These are phyloP conservation scores for Geosmithia putterillii DNA, from an alignment of 2,329 filamentous ascomycete species.

Conservation along the genomic window DNA sequence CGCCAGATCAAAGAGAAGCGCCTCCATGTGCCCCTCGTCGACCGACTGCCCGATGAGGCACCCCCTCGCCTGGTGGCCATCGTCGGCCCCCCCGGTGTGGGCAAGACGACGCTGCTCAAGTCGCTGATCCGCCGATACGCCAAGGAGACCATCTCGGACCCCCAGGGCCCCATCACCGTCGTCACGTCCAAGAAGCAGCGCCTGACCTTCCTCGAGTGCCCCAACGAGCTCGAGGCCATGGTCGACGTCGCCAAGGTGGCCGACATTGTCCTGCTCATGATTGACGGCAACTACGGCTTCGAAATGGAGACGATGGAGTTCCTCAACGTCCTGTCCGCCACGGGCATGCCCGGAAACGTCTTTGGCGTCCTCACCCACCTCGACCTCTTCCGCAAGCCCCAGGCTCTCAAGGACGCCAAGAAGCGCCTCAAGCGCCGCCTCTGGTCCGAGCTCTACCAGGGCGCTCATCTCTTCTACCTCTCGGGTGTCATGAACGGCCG, in stretches of 20 bases:
- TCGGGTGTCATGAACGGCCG: constrained; percentile 93
- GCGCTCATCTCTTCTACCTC: constrained; percentile 92
- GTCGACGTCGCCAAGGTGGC: constrained; percentile 95
- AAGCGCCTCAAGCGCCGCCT: constrained; percentile 91
- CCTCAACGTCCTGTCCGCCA: constrained; percentile 81
- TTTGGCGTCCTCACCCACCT: constrained; percentile 95
- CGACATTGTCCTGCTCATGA: constrained; percentile 94
- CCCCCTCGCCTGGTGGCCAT: constrained; percentile 88
- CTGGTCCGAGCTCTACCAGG: constrained; percentile 95
- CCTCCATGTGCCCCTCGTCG: constrained; percentile 90
- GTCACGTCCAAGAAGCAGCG: constrained; percentile 94
- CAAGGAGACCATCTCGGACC: constrained; percentile 85
- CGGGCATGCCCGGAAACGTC: constrained; percentile 96
- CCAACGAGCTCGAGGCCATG: constrained; percentile 93
- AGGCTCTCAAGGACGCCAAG: constrained; percentile 84
- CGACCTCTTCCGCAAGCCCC: constrained; percentile 89
- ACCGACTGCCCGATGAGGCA: constrained; percentile 89
- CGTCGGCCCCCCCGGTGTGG: constrained; percentile 87
- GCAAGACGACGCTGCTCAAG: constrained; percentile 92
- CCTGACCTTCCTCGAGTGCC: constrained; percentile 91
- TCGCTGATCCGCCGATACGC: constrained; percentile 89
- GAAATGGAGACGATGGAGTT: constrained; percentile 99
- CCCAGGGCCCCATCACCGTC: constrained; percentile 85
- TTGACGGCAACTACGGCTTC: constrained; percentile 96
- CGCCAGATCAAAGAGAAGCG: constrained; percentile 82